Percentiles rank a stretch among this genome's conserved stretches.
Evolutionary conservation across 2,329 filamentous ascomycete genomes (phyloP).

Genomic region (Beauveria brongniartii): DNA sequence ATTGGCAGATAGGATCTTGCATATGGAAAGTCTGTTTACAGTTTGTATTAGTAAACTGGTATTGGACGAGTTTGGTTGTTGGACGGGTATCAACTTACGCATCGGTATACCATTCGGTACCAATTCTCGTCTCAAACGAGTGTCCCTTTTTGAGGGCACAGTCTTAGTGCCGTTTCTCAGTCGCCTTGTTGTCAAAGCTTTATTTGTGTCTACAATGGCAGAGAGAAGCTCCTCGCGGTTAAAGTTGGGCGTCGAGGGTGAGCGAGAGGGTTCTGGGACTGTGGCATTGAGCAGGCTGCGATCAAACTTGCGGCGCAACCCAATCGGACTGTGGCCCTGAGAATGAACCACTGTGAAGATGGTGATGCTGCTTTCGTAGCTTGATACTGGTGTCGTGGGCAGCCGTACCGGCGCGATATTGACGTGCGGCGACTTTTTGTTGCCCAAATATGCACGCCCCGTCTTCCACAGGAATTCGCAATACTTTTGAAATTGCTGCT

Average conservation of each 20-base stretch:
- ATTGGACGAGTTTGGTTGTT: background rate
- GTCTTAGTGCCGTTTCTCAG: background rate
- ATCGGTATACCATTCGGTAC: conserved; percentile 14
- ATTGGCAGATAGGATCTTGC: conserved; percentile 38
- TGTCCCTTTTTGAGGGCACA: background rate
- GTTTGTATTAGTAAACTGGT: background rate
- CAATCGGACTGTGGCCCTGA: conserved; percentile 33
- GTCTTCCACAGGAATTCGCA: conserved; percentile 17
- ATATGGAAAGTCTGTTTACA: conserved; percentile 21
- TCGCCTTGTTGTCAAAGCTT: background rate
- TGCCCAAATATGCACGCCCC: conserved; percentile 15
- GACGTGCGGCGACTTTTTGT: conserved; percentile 15
- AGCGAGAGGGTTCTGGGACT: conserved; percentile 28
- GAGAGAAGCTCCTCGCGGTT: conserved; percentile 14
- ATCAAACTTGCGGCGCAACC: conserved; percentile 43
- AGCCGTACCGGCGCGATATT: conserved; percentile 21
- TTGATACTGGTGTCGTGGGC: background rate
- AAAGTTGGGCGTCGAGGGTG: conserved; percentile 15
- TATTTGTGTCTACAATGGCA: background rate
- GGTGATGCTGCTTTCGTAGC: conserved; percentile 16
- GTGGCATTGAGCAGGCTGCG: conserved; percentile 38
- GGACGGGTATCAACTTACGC: conserved; percentile 11
- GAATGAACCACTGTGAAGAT: conserved; percentile 23
- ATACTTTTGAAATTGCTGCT: conserved; percentile 18
- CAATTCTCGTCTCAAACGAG: conserved; percentile 8